phyloP scores from a whole-genome alignment of 495 filamentous ascomycete genomes.

The Aspergillus ellipticus region DNA sequence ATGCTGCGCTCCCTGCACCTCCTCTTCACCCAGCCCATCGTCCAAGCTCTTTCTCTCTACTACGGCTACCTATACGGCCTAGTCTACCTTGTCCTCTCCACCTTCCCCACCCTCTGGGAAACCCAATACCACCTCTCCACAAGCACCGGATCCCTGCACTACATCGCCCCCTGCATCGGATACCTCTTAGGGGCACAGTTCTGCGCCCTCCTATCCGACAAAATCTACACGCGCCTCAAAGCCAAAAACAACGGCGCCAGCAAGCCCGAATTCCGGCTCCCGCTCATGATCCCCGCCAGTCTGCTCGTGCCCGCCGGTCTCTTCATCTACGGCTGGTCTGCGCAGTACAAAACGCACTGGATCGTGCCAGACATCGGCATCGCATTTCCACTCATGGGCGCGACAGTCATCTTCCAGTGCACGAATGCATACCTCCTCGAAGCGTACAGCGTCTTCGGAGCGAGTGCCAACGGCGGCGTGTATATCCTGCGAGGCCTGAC shows the following conservation, averaged over 20 bases:
- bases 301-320: conserved; percentile 13
- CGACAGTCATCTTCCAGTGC: conserved; percentile 18
- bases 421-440: conserved; percentile 14
- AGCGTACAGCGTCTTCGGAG: conserved; percentile 11
- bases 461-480: conserved; percentile 11
- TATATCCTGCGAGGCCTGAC: conserved; percentile 14
- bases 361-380: conserved; percentile 44
- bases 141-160: conserved; percentile 10
- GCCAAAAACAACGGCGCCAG: neutral
- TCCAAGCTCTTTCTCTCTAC: conserved; percentile 9
- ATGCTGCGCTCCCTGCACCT: conserved; percentile 8
- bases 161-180: conserved; percentile 12
- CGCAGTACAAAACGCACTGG: conserved; percentile 36
- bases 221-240: neutral
- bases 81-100: conserved; percentile 15
- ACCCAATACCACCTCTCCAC: conserved; percentile 5
- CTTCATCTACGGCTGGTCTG: conserved; percentile 18
- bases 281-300: conserved; percentile 14
- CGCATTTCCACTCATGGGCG: conserved; percentile 46
- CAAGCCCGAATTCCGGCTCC: conserved; percentile 14
- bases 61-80: conserved; percentile 14
- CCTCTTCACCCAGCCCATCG: conserved; percentile 13
- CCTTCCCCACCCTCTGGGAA: conserved; percentile 15
- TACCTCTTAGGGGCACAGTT: conserved; percentile 12
- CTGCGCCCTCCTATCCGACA: conserved; percentile 10